Evolutionary conservation across 257 asterid genomes (phyloP), one percentile per base, ranked within the genome.

Genomic region (Asclepias syriaca): DNA sequence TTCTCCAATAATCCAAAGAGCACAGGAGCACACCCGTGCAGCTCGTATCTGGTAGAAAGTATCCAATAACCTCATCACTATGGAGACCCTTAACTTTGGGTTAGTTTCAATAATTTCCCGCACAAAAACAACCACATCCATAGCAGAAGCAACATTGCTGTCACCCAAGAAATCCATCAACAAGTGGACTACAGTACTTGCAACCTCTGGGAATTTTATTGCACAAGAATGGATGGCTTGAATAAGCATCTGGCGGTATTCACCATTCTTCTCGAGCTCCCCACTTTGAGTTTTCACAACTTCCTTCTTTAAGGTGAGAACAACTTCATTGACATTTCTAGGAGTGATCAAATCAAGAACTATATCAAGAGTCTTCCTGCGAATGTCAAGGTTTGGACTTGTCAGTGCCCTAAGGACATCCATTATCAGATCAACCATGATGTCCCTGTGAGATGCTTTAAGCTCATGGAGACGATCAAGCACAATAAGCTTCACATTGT

Each of bases 91-190:
- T 55, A 93, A 82, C 77, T 84, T 90, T 27, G 96, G 93, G 84
- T 90, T 93, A 60, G 97, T 90, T 85, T 93, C 98, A 74, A 93
- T 93, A 57, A 93, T 90, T 85, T 93, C 98, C 49, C 98, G 82
- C 50, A 93, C 97, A 80, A 93, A 93, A 72, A 93, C 79, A 70
- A 77, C 90, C 69, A 93, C 98, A 68, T 93, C 97, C 89, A 93
- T 78, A 0, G 98, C 97, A 57, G 98, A 93, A 66, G 96, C 96
- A 12, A 90, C 88, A 72, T 90, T 93, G 89, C 79, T 93, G 82
- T 93, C 98, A 71, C 98, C 98, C 88, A 93, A 80, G 90, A 93
- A 93, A 84, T 93, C 98, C 98, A 93, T 93, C 87, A 93, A 82
- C 70, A 93, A 77, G 76, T 93, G 98, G 63, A 93, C 98, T 72